Evolutionary conservation across 192 early-diverging fungal genomes (phyloP), one percentile per base, ranked within the genome.

Genomic region (Phlyctochytrium bullatum): DNA sequence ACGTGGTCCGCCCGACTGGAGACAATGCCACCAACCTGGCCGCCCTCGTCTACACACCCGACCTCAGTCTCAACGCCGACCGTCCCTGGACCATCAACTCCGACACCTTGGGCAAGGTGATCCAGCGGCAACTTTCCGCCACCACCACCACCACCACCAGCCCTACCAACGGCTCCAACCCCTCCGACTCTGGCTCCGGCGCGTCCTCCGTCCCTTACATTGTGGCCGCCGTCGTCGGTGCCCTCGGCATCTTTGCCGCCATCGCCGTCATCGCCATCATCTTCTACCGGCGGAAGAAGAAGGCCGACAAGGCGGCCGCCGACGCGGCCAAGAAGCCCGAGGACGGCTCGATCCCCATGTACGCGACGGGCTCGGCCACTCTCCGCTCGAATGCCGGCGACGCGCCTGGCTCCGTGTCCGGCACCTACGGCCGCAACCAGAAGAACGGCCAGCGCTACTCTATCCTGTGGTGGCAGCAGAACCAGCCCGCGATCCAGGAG

Each of bases 251-350:
- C 27, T 28, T 10, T 25, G 54, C 54, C 27, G 54, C 54, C 27
- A 27, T 57, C 27, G 54, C 14, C 6, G 54, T 10, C 54, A 57
- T 57, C 27, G 14, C 6, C 27, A 20, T 25, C 27, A 25, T 57
- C 54, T 6, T 57, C 14, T 57, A 57, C 54, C 10, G 54, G 54
- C 16, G 27, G 27, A 57, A 57, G 54, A 10, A n/a, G 40, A 50
- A 50, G 40, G n/a, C 40, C 40, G 40, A n/a, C n/a, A 50, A 10
- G 12, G 12, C n/a, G 12, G 12, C 40, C 40, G 12, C 40, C 40
- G 10, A 50, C 40, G 40, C 12, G 12, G 10, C 40, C 40, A 50
- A 14, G 40, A 50, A 50, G 40, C 40, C 12, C 40, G 40, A 50
- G 12, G n/a, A 50, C 40, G 40, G n/a, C 12, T 50, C 40, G 12